phyloP scores from a whole-genome alignment of 345 rosid species.

The Luvunga scandens region DNA sequence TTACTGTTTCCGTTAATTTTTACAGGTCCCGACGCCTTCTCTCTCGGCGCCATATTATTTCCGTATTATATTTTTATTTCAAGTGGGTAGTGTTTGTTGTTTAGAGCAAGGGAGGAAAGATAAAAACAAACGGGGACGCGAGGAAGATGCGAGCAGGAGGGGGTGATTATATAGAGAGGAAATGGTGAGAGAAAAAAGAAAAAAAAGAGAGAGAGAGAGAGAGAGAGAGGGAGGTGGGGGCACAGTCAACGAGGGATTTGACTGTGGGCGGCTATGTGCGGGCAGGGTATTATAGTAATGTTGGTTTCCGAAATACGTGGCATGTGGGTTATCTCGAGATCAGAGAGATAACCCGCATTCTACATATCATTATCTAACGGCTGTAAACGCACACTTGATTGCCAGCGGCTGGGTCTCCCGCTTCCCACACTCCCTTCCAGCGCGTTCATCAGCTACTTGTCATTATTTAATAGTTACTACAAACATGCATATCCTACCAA shows the following conservation, averaged over 20 bases:
- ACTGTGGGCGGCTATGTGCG: conserved; percentile 37
- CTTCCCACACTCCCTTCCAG: neutral
- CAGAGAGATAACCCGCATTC: neutral
- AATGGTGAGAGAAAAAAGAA: conserved; percentile 14
- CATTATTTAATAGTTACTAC: too few species aligned
- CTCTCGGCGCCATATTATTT: conserved; percentile 50
- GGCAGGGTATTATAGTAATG: conserved; percentile 13
- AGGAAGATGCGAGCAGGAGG: neutral
- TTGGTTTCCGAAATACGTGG: conserved; percentile 27
- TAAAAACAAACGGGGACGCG: neutral
- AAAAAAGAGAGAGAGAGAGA: too few species aligned
- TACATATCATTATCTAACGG: conserved; percentile 30
- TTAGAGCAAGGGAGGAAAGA: neutral
- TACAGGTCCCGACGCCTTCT: conserved; percentile 25
- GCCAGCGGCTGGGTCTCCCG: conserved; percentile 9
- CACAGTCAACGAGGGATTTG: conserved; percentile 39
- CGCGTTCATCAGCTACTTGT: conserved; percentile 1
- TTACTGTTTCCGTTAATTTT: conserved; percentile 23
- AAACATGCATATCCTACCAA: too few species aligned
- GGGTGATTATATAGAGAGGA: conserved; percentile 29
- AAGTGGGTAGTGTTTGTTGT: neutral
- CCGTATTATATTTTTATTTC: neutral
- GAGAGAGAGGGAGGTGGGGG: neutral
- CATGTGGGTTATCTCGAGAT: conserved; percentile 25
- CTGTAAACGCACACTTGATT: conserved; percentile 12